Conservation (phyloP, 768 basidiomycete genomes). For the Naganishia randhawae region DNA sequence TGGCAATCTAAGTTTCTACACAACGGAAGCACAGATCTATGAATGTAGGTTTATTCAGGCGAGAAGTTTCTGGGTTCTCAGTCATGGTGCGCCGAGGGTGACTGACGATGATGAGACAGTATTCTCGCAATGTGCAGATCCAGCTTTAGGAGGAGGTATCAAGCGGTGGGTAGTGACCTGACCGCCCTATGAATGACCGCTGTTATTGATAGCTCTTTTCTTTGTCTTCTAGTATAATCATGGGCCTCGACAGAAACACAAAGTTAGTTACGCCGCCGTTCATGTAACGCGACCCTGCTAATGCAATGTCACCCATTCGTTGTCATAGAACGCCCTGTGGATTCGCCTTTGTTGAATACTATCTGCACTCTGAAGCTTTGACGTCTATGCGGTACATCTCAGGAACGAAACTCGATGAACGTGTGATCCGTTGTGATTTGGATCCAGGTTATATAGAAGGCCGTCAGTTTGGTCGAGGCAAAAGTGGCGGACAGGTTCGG, state of each 20-base stretch:
- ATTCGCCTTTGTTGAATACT: conserved; percentile 60
- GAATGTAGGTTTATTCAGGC: conserved; percentile 38
- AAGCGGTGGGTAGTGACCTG: conserved; percentile 40
- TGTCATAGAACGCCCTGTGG: conserved; percentile 50
- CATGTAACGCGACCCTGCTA: not conserved
- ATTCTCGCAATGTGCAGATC: conserved; percentile 44
- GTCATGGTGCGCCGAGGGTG: not conserved
- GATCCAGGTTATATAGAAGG: conserved; percentile 96
- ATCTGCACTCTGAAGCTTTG: conserved; percentile 87
- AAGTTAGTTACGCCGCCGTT: conserved; percentile 31
- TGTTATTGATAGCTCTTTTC: not conserved
- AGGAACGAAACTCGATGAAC: conserved; percentile 97
- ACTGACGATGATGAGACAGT: conserved; percentile 32
- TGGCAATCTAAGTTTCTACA: conserved; percentile 53
- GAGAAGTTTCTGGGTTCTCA: not conserved
- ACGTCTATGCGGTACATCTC: conserved; percentile 89
- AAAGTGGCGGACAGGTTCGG: conserved; percentile 90
- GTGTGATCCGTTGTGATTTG: conserved; percentile 94
- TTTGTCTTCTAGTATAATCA: conserved; percentile 42
- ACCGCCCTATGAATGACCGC: not conserved
- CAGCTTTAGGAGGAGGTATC: conserved; percentile 48
- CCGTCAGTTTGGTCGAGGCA: conserved; percentile 92
- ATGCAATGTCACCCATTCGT: not conserved
- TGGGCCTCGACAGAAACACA: conserved; percentile 47
- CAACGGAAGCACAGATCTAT: conserved; percentile 49